Percentiles rank a stretch among this genome's conserved stretches.
phyloP scores from a whole-genome alignment of 108 stramenopile genomes.

The Pelagomonas calceolata region DNA sequence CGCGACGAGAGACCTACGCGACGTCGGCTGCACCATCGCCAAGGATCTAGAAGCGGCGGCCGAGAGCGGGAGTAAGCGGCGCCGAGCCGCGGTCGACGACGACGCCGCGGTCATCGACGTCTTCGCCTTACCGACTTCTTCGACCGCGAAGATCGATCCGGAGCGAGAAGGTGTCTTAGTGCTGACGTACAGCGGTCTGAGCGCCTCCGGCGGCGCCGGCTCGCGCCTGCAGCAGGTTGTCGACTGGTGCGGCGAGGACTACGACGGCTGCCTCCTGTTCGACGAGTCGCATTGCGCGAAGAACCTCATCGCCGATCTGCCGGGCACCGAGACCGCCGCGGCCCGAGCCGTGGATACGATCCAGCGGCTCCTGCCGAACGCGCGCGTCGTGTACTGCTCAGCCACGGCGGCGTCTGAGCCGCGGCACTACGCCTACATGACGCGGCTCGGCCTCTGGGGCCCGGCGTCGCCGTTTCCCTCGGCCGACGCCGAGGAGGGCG shows the following conservation, averaged over 20 bases:
- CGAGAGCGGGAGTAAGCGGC: too few relatives aligned
- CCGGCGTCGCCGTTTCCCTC: not conserved
- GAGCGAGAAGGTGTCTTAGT: conserved; percentile 40
- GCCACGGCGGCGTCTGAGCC: conserved; percentile 47
- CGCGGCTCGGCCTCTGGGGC: conserved; percentile 50
- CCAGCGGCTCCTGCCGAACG: conserved; percentile 38
- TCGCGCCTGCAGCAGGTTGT: conserved; percentile 46
- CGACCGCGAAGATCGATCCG: not conserved
- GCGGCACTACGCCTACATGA: conserved; percentile 47
- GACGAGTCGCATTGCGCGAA: conserved; percentile 47
- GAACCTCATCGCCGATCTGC: not conserved
- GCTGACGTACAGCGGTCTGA: conserved; percentile 34
- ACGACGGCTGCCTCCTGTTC: conserved; percentile 47
- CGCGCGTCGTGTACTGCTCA: conserved; percentile 47
- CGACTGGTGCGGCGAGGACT: conserved; percentile 48
- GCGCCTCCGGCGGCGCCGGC: not conserved
- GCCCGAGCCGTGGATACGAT: conserved; percentile 34
- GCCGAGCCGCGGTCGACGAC: not conserved
- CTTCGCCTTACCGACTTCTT: not conserved
- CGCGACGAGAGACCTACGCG: conserved; percentile 6
- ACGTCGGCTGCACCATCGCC: too few relatives aligned
- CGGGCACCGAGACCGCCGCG: conserved; percentile 14
- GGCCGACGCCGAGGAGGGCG: not conserved
- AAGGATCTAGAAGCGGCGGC: too few relatives aligned
- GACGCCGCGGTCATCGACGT: too few relatives aligned